Base-by-base conservation (phyloP, 2,329 filamentous ascomycete species). In the Tolypocladium tundrense region DNA sequence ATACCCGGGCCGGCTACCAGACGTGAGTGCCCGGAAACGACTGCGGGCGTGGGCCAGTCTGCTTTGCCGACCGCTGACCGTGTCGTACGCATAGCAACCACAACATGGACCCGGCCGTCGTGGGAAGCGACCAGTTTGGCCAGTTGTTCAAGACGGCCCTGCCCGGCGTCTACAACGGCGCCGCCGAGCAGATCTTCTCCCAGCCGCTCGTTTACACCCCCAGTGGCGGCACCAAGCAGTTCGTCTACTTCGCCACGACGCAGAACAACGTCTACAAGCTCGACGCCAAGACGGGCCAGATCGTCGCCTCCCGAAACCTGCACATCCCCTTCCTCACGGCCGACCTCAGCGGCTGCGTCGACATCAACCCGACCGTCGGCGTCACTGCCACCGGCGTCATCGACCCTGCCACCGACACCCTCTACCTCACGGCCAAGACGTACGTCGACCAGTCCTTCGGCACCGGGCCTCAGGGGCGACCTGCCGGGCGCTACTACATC, bases 61-160 rank as follows among this genome's bases (percentile, higher is more conserved):
- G 31, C 10, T 3, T 33, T 50, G 48, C 48, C 53, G 24, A 50
- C 39, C 39, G 35, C 40, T 33, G 35, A 37, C 37, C 5, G 7
- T 8, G 10, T 6, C 31, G 7, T n/a, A 2, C 48, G 21, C 2
- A 24, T 24, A 73, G 71, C 24, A 85, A 83, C 64, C 83, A 86
- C 66, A 86, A 86, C 68, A 81, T 86, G 77, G 81, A 86, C 64
- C 83, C 83, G 1, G 73, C 78, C 16, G 71, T 85, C 10, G 81
- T 86, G 2, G 76, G 73, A 45, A 81, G 79, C 57, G 68, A 77
- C 3, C 75, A 80, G 55, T 86, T 85, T 61, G 79, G 76, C 24
- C 77, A 82, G 59, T 68, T 84, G 9, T 85, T 82, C 72, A 76
- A 73, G 63, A 78, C 77, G 0, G 53, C 64, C 0, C 72, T 85